Percentiles rank a stretch among this genome's conserved stretches.
Conservation (phyloP, 1,139 yeast genomes). For the Nakaseomyces bracarensis region DNA sequence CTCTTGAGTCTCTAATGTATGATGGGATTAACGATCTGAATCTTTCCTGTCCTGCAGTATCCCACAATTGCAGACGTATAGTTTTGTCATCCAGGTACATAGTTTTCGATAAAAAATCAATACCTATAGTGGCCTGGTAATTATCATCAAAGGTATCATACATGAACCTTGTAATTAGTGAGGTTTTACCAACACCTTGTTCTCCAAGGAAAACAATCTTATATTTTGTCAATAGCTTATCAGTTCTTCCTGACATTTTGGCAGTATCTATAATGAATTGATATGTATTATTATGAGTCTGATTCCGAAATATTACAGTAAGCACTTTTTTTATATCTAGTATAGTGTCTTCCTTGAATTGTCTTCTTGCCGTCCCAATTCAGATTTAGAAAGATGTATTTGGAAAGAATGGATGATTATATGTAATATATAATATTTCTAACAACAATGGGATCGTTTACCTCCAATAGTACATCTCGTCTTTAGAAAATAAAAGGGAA, state of each 20-base stretch:
- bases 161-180: conserved; percentile 92
- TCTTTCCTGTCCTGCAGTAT: conserved; percentile 99
- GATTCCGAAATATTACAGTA: too few species aligned
- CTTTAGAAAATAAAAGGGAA: too few species aligned
- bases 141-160: conserved; percentile 97
- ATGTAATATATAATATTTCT: too few species aligned
- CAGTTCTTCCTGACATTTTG: conserved; percentile 16
- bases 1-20: conserved; percentile 92
- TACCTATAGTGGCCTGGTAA: conserved; percentile 89
- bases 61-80: conserved; percentile 77
- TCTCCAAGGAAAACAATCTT: conserved; percentile 96
- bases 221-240: conserved; percentile 49
- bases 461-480: too few species aligned
- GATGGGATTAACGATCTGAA: conserved; percentile 91
- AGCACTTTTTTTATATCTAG: too few species aligned
- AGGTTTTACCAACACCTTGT: conserved; percentile 94
- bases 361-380: too few species aligned
- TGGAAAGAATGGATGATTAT: too few species aligned
- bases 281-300: too few species aligned
- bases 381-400: too few species aligned
- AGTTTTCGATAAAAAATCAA: conserved; percentile 85
- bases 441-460: too few species aligned
- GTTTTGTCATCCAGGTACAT: conserved; percentile 74
- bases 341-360: too few species aligned
- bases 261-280: background rate